Conservation (phyloP, 306 rosid genomes). For the Boehmeria nivea region DNA sequence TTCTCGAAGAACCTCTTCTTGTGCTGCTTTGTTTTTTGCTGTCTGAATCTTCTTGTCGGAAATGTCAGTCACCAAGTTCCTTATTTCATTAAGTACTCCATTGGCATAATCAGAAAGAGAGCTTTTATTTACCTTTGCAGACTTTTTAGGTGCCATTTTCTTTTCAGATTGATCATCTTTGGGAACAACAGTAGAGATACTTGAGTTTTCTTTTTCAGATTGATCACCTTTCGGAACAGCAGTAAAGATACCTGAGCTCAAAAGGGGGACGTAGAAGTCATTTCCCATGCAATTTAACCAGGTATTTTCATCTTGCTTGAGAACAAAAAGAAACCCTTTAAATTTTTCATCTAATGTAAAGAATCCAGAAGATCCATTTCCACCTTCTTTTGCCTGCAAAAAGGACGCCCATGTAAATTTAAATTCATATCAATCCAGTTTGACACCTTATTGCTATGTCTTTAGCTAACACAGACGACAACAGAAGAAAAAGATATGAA, state of each 20-base stretch:
- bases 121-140: conserved; percentile 35
- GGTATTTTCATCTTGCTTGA: conserved; percentile 55
- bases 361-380: conserved; percentile 45
- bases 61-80: conserved; percentile 66
- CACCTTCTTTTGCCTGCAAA: conserved; percentile 64
- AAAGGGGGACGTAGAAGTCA: conserved; percentile 74
- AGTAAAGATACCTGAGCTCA: conserved; percentile 36
- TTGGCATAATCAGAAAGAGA: conserved; percentile 42
- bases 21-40: conserved; percentile 67
- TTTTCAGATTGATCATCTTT: background rate
- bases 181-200: conserved; percentile 25
- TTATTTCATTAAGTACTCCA: conserved; percentile 72
- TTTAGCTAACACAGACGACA: background rate
- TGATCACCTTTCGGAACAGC: conserved; percentile 12
- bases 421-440: background rate
- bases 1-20: conserved; percentile 80
- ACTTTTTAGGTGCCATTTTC: conserved; percentile 15
- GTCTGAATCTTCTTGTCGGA: conserved; percentile 51
- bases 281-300: conserved; percentile 66
- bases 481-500: background rate
- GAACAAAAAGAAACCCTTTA: conserved; percentile 78
- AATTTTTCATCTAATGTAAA: conserved; percentile 68
- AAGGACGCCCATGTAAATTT: conserved; percentile 12
- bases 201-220: background rate
- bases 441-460: background rate